These are phyloP conservation scores for Fusarium austroafricanum DNA, from an alignment of 2,329 filamentous ascomycete species.

Conservation along the genomic window DNA sequence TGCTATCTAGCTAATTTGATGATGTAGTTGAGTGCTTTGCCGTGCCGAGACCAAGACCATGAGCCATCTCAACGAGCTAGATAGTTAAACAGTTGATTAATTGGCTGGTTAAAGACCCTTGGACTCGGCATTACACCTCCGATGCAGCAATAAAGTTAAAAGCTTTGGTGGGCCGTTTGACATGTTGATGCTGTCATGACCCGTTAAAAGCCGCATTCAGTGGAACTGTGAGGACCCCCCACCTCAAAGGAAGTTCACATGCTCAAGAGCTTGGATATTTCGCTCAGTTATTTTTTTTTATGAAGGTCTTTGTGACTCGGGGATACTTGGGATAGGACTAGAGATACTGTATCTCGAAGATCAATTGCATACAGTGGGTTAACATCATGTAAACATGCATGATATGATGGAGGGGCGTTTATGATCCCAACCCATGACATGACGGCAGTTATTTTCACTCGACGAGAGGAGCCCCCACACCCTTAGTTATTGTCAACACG, in stretches of 20 bases:
- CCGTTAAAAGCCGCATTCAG: constrained; percentile 39
- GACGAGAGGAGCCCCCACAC: constrained; percentile 10
- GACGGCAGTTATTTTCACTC: not conserved
- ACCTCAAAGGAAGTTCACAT: constrained; percentile 11
- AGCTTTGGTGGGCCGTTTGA: not conserved
- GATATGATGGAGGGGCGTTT: constrained; percentile 5
- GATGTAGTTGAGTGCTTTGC: not conserved
- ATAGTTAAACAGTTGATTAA: constrained; percentile 20
- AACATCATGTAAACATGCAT: constrained; percentile 17
- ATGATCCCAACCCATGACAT: constrained; percentile 12
- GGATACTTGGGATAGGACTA: too few relatives aligned
- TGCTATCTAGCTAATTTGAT: too few relatives aligned
- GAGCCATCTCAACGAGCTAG: constrained; percentile 1
- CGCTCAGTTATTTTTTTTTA: not conserved
- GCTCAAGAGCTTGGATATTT: not conserved
- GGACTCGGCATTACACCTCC: constrained; percentile 15
- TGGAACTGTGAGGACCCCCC: constrained; percentile 15
- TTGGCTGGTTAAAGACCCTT: constrained; percentile 15
- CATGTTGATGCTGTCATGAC: constrained; percentile 17
- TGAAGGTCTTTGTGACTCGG: rapidly evolving
- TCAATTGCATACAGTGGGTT: constrained; percentile 1
- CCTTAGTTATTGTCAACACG: constrained; percentile 1
- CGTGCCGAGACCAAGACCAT: constrained; percentile 9
- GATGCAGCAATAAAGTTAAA: constrained; percentile 8
- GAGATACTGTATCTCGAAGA: not conserved